Evolutionary conservation across 192 early-diverging fungal species (phyloP), one percentile per base, ranked within the genome.

Genomic region (Podila epigama): DNA sequence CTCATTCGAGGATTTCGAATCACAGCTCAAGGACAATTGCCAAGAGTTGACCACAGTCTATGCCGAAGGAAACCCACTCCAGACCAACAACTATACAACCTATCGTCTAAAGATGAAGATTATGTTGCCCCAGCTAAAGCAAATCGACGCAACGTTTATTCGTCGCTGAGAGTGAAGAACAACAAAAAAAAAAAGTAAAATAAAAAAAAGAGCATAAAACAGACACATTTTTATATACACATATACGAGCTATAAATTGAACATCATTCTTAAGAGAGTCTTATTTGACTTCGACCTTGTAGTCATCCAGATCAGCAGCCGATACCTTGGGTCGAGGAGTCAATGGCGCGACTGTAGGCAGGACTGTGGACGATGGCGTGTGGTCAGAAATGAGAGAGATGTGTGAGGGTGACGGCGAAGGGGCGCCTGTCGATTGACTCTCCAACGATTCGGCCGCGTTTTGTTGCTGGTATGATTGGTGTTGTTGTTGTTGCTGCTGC

Each of bases 41-140:
- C 50, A 59, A 27, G 79, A 92, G 2, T 86, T 95, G 63, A 79
- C 88, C 18, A 98, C 97, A 0, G 91, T 98, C 7, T 99, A 99
- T 75, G 83, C 98, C 33, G 97, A 99, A 80, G 92, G 93, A 50
- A 99, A 98, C 75, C 97, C 97, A 4, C 63, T 99, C 61, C 93
- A 99, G 79, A 83, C 69, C n/a, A 75, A 84, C 5, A 87, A 89
- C 58, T 83, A 86, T 2, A 85, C 93, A 0, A 92, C 87, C 13
- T 99, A 99, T 81, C 83, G 96, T 16, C 84, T 91, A 65, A 97
- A 96, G 79, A 79, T 99, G 29, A 94, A 91, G 75, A 83, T 94
- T 48, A 79, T 91, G 11, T 72, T 98, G 63, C 96, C 96, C 22
- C 89, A 91, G 79, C 37, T 98, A 41, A 91, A 81, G 40, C 97